phyloP scores from a whole-genome alignment of 495 filamentous ascomycete genomes.

The Penicillium arizonense region DNA sequence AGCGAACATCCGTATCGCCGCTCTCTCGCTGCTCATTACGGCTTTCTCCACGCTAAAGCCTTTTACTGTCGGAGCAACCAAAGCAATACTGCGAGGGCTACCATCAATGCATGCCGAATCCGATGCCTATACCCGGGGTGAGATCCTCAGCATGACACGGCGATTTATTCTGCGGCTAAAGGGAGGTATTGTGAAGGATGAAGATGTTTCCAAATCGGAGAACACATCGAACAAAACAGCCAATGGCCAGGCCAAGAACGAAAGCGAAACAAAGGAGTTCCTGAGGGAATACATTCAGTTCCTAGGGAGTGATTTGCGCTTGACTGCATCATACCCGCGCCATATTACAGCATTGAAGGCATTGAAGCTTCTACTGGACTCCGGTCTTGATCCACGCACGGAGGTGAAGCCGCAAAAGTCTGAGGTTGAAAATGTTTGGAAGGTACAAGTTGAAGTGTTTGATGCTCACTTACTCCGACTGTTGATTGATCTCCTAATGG shows the following conservation, averaged over 20 bases:
- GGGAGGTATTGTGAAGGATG: conserved; percentile 30
- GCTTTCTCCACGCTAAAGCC: conserved; percentile 70
- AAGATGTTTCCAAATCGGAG: conserved; percentile 12
- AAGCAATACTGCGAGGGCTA: conserved; percentile 59
- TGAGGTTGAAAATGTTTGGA: conserved; percentile 40
- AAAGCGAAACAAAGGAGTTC: conserved; percentile 56
- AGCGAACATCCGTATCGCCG: conserved; percentile 65
- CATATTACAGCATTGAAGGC: conserved; percentile 78
- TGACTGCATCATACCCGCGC: conserved; percentile 80
- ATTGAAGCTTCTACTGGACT: conserved; percentile 57
- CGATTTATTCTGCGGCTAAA: conserved; percentile 66
- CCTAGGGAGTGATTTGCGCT: conserved; percentile 66
- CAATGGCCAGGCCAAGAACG: conserved; percentile 20
- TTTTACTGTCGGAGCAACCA: conserved; percentile 56
- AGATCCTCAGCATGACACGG: conserved; percentile 65
- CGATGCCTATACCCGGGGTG: conserved; percentile 79
- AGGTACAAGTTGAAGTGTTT: conserved; percentile 55
- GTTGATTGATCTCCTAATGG: conserved; percentile 73
- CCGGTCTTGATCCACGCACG: conserved; percentile 43
- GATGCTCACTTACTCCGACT: conserved; percentile 45
- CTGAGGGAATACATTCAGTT: conserved; percentile 68
- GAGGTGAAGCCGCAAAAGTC: conserved; percentile 28
- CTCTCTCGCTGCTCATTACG: conserved; percentile 70
- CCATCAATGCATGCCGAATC: conserved; percentile 73
- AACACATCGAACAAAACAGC: conserved; percentile 6